phyloP scores from a whole-genome alignment of 2,329 filamentous ascomycete genomes.

The Dryadomyces quercus-mongolicae region DNA sequence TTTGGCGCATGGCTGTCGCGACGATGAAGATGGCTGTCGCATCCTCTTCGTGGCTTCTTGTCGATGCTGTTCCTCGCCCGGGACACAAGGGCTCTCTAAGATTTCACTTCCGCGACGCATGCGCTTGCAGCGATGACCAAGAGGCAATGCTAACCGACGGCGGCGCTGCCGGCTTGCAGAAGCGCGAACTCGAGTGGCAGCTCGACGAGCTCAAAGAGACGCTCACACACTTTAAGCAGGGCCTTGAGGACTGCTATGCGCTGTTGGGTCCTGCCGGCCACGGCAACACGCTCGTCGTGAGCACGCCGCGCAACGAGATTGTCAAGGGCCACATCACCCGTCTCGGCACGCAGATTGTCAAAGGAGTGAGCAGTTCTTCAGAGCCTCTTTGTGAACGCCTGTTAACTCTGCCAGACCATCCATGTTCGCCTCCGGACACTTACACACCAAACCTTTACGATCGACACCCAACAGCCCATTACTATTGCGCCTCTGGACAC shows the following conservation, averaged over 20 bases:
- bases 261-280: conserved; percentile 75
- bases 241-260: conserved; percentile 79
- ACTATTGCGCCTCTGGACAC: conserved; percentile 58
- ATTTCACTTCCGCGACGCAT: neutral
- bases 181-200: conserved; percentile 43
- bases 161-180: conserved; percentile 21
- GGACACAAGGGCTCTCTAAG: neutral
- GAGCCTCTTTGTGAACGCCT: neutral
- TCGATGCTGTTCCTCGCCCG: neutral
- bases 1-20: no score
- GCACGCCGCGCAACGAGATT: conserved; percentile 73
- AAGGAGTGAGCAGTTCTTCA: conserved; percentile 50
- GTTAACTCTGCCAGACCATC: conserved; percentile 63
- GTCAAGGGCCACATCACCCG: conserved; percentile 90
- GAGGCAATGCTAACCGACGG: conserved; percentile 15
- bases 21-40: no score
- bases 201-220: conserved; percentile 34
- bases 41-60: neutral
- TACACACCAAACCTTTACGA: conserved; percentile 33
- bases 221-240: conserved; percentile 41
- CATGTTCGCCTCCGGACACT: conserved; percentile 65
- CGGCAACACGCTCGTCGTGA: conserved; percentile 80
- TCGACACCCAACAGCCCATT: conserved; percentile 37
- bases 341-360: conserved; percentile 80
- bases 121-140: no score